Percentiles rank a stretch among this genome's conserved stretches.
These are phyloP conservation scores for Colletotrichum horii DNA, from an alignment of 2,329 filamentous ascomycete genomes.

Conservation along the genomic window DNA sequence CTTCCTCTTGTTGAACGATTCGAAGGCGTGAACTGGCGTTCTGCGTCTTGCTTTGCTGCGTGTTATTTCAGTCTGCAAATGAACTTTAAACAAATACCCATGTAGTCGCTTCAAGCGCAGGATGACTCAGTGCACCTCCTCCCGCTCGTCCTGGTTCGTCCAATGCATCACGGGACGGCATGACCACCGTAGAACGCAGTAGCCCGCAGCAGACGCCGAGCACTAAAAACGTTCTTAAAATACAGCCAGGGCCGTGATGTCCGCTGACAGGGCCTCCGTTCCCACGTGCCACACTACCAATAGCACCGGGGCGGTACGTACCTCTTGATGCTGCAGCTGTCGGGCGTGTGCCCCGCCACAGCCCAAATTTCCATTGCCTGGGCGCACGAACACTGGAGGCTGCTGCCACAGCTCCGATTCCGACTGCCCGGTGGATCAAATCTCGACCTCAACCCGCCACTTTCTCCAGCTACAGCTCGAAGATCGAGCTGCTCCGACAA, in stretches of 20 bases:
- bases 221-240: background rate
- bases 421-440: background rate
- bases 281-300: background rate
- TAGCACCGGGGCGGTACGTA: background rate
- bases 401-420: background rate
- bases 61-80: background rate
- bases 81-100: background rate
- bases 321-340: background rate
- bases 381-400: background rate
- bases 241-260: background rate
- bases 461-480: background rate
- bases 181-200: background rate
- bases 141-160: background rate
- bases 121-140: background rate
- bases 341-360: background rate
- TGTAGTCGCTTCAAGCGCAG: background rate
- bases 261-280: background rate
- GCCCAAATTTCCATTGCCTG: background rate
- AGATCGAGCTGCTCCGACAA: background rate
- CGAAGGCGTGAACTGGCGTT: background rate
- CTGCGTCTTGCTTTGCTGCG: background rate
- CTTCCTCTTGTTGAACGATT: slow-evolving; percentile 7
- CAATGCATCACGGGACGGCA: background rate
- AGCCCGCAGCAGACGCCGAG: background rate
- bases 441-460: background rate